phyloP scores from a whole-genome alignment of 2,329 filamentous ascomycete genomes.

The Pyricularia grisea region DNA sequence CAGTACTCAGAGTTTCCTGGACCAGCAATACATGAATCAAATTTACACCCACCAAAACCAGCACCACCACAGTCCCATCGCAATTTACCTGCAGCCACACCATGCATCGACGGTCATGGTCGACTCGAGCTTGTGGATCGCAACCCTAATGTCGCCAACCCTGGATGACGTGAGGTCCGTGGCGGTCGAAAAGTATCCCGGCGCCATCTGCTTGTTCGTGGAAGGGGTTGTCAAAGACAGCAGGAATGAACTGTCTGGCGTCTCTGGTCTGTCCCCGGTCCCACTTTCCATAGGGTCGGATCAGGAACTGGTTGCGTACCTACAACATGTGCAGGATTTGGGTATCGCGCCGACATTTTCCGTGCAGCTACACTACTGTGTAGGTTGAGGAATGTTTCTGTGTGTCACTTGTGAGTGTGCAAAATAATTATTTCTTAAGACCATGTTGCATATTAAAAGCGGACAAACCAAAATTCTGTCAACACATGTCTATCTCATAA shows the following conservation, averaged over 20 bases:
- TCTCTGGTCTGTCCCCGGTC: constrained; percentile 32
- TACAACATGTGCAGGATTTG: constrained; percentile 49
- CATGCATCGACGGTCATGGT: constrained; percentile 47
- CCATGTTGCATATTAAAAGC: not conserved
- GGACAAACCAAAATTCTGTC: not conserved
- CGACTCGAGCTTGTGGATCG: constrained; percentile 53
- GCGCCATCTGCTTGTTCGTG: constrained; percentile 47
- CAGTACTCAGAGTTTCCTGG: constrained; percentile 8
- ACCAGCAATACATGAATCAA: constrained; percentile 8
- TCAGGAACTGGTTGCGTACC: constrained; percentile 62
- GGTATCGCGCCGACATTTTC: constrained; percentile 31
- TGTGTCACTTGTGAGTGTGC: not conserved
- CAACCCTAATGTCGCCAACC: constrained; percentile 42
- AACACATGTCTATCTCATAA: not conserved
- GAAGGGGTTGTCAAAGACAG: constrained; percentile 55
- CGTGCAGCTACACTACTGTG: constrained; percentile 19
- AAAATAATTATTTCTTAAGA: not conserved
- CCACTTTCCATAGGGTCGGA: constrained; percentile 59
- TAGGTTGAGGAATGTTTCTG: not conserved
- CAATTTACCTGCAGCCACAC: constrained; percentile 62
- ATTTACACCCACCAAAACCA: constrained; percentile 5
- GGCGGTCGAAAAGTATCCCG: constrained; percentile 51
- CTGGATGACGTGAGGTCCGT: constrained; percentile 54
- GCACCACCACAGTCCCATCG: constrained; percentile 21
- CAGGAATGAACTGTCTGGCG: not conserved